These are phyloP conservation scores for Aspergillus viridinutans DNA, from an alignment of 2,329 filamentous ascomycete species.

Conservation along the genomic window DNA sequence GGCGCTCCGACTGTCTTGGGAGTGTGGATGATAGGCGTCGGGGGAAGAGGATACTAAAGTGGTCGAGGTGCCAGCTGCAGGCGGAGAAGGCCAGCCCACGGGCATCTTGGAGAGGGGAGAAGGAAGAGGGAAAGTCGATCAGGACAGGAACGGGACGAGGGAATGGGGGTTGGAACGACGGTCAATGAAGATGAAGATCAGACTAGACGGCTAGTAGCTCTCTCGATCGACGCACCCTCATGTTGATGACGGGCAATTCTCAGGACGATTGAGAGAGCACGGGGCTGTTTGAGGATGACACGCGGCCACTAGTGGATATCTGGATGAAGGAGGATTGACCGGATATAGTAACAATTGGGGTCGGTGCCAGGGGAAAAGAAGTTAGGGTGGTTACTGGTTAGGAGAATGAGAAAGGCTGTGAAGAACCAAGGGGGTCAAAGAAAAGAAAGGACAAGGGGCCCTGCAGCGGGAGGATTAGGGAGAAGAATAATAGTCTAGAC, in stretches of 20 bases:
- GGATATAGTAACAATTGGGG: background rate
- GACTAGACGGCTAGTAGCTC: background rate
- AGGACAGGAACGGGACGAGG: background rate
- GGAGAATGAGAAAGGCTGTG: background rate
- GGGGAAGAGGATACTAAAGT: background rate
- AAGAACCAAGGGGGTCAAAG: background rate
- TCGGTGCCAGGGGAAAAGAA: background rate
- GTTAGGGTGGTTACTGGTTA: background rate
- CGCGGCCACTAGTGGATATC: background rate
- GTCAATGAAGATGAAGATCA: background rate
- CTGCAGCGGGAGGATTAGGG: background rate
- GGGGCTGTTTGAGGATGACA: background rate
- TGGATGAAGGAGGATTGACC: background rate
- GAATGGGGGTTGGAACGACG: background rate
- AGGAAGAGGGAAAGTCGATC: background rate
- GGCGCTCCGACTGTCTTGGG: constrained; percentile 6
- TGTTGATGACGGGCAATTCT: background rate
- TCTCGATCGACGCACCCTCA: background rate
- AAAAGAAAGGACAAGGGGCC: background rate
- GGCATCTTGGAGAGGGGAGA: background rate
- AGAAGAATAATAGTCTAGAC: background rate
- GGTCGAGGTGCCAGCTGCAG: constrained; percentile 14
- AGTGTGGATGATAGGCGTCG: constrained; percentile 14
- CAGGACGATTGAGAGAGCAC: background rate
- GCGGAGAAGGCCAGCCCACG: constrained; percentile 17